Percentiles rank a stretch among this genome's conserved stretches.
These are phyloP conservation scores for Delitschia confertaspora DNA, from an alignment of 495 filamentous ascomycete species.

Conservation along the genomic window DNA sequence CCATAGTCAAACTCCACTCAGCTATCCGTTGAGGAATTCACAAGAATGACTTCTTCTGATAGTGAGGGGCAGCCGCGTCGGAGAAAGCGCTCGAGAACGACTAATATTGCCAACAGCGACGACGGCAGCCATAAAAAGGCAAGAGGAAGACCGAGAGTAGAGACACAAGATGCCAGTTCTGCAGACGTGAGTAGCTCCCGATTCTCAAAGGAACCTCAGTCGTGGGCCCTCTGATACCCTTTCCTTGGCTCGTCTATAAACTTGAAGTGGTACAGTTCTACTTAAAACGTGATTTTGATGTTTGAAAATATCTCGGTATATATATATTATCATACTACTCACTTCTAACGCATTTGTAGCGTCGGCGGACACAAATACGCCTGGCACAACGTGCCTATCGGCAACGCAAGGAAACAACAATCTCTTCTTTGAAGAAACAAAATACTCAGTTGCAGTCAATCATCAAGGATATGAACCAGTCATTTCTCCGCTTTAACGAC, in stretches of 20 bases:
- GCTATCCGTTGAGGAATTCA: background rate
- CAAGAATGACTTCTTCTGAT: conserved; percentile 20
- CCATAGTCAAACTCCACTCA: background rate
- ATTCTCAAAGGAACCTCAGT: background rate
- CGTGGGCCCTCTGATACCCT: background rate
- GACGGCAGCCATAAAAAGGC: conserved; percentile 29
- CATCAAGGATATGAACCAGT: conserved; percentile 65
- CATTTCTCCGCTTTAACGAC: conserved; percentile 63
- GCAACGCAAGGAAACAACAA: conserved; percentile 72
- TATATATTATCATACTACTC: conserved; percentile 1
- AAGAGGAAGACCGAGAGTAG: conserved; percentile 59
- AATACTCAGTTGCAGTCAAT: conserved; percentile 56
- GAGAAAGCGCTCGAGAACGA: conserved; percentile 24
- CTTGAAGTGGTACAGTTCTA: too few species aligned
- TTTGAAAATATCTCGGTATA: background rate
- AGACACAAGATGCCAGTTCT: conserved; percentile 56
- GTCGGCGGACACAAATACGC: conserved; percentile 78
- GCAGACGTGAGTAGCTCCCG: conserved; percentile 32
- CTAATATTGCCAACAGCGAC: conserved; percentile 10
- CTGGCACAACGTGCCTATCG: conserved; percentile 80
- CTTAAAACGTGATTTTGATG: background rate
- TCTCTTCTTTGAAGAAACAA: conserved; percentile 59
- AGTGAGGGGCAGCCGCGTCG: conserved; percentile 19
- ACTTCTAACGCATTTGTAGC: conserved; percentile 40
- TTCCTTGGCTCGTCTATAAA: too few species aligned